These are phyloP conservation scores for Solanum bulbocastanum DNA, from an alignment of 257 asterid genomes.

Conservation along the genomic window DNA sequence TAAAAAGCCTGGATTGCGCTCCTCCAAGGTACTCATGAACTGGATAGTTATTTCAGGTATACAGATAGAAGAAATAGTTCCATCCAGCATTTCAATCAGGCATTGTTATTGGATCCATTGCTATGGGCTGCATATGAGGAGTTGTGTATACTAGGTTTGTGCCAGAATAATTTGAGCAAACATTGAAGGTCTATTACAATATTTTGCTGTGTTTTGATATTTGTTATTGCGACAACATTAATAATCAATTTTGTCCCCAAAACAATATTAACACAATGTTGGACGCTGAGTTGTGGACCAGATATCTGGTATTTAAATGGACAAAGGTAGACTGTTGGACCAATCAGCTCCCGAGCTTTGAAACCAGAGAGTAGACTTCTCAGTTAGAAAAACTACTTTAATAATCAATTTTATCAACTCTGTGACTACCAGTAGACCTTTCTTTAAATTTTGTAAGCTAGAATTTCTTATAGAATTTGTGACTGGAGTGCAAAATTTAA, in stretches of 20 bases:
- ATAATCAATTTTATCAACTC: not conserved
- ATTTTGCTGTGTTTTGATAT: not conserved
- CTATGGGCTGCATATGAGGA: conserved; percentile 98
- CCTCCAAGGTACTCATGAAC: not conserved
- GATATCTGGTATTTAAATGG: not conserved
- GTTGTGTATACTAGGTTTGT: conserved; percentile 73
- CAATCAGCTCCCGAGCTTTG: not conserved
- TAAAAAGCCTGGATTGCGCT: not conserved
- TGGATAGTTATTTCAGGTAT: conserved; percentile 44
- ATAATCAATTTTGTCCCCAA: not conserved
- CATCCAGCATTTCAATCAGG: conserved; percentile 86
- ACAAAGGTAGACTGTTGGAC: not conserved
- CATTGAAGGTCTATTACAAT: not conserved
- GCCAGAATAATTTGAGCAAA: not conserved
- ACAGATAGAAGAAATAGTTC: conserved; percentile 87
- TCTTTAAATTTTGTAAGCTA: not conserved
- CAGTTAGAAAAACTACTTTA: not conserved
- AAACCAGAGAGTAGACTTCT: not conserved
- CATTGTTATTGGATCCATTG: conserved; percentile 82
- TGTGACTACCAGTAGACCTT: not conserved
- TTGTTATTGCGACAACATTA: not conserved
- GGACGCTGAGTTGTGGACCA: not conserved
- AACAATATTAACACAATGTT: not conserved
- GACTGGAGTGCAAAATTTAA: not conserved
- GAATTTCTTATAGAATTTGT: not conserved